Percentiles rank a stretch among this genome's conserved stretches.
Evolutionary conservation across 176 grass and related monocot species (phyloP).

Genomic region (Paspalum notatum): DNA sequence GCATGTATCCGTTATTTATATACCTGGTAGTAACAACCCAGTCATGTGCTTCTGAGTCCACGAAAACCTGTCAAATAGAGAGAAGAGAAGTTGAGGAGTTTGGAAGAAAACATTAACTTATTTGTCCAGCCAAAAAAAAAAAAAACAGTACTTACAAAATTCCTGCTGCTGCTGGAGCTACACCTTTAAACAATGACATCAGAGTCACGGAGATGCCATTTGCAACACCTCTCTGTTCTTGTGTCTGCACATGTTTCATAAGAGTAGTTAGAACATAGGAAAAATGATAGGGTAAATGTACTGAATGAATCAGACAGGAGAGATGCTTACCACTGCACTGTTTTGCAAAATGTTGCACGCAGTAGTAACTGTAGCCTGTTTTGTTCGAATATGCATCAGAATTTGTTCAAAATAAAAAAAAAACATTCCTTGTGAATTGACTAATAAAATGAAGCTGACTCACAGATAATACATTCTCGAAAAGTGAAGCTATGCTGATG

Average conservation of each 20-base stretch:
- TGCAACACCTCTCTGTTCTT: conserved; percentile 72
- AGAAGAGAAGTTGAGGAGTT: not conserved
- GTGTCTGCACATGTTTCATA: conserved; percentile 41
- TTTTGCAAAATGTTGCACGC: conserved; percentile 67
- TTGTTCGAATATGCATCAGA: conserved; percentile 28
- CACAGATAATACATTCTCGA: conserved; percentile 55
- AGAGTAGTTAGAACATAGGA: conserved; percentile 16
- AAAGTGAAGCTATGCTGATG: conserved; percentile 57
- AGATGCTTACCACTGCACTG: conserved; percentile 55
- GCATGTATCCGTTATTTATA: not conserved
- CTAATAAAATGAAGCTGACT: conserved; percentile 23
- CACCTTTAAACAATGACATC: conserved; percentile 63
- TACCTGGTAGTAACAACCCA: not conserved
- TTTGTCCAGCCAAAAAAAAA: not conserved
- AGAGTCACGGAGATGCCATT: conserved; percentile 76
- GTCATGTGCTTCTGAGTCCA: conserved; percentile 5
- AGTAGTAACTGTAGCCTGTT: conserved; percentile 69
- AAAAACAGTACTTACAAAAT: conserved; percentile 49
- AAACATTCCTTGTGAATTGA: not conserved
- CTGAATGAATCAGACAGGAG: not conserved
- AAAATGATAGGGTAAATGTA: not conserved
- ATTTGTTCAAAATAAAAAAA: not conserved
- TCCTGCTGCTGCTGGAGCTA: conserved; percentile 65
- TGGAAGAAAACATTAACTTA: too few relatives aligned
- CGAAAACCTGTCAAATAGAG: not conserved